A percentile compares a stretch with the other conserved stretches of the same genome.
Evolutionary conservation across 139 green algal species (phyloP).

Genomic region (Coelastrella sp.): DNA sequence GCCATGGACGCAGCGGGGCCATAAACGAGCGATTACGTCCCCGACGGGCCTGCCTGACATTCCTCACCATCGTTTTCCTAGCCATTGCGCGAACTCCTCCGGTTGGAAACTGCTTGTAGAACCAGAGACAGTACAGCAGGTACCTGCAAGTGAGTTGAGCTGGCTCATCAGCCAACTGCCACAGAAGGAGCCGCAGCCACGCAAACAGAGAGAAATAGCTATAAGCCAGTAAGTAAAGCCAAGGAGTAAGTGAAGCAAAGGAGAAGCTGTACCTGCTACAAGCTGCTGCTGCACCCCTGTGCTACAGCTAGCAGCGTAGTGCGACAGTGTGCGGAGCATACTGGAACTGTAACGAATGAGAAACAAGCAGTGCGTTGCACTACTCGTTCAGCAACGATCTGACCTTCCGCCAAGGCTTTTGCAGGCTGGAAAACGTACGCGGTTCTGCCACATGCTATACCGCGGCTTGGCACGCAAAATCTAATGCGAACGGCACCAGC

Average conservation of each 20-base stretch:
- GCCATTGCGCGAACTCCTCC: constrained; percentile 33
- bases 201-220: not conserved
- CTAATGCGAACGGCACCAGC: not conserved
- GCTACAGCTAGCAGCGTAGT: constrained; percentile 43
- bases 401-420: too few relatives aligned
- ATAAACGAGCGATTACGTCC: not conserved
- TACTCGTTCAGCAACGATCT: too few relatives aligned
- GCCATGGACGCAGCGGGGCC: too few relatives aligned
- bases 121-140: constrained; percentile 9
- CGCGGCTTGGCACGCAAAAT: not conserved
- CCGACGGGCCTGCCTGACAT: not conserved
- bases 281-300: constrained; percentile 45
- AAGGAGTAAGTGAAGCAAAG: not conserved
- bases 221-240: not conserved
- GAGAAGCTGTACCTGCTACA: not conserved
- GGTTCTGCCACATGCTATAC: not conserved
- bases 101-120: constrained; percentile 23
- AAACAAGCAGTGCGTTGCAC: too few relatives aligned
- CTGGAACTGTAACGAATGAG: too few relatives aligned
- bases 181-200: not conserved
- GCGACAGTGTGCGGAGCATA: constrained; percentile 20
- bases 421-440: not conserved
- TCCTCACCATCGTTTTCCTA: constrained; percentile 39
- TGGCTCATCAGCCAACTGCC: not conserved
- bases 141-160: constrained; percentile 7